These are phyloP conservation scores for Apiotrichum akiyoshidainum DNA, from an alignment of 1,284 basidiomycete genomes.

Conservation along the genomic window DNA sequence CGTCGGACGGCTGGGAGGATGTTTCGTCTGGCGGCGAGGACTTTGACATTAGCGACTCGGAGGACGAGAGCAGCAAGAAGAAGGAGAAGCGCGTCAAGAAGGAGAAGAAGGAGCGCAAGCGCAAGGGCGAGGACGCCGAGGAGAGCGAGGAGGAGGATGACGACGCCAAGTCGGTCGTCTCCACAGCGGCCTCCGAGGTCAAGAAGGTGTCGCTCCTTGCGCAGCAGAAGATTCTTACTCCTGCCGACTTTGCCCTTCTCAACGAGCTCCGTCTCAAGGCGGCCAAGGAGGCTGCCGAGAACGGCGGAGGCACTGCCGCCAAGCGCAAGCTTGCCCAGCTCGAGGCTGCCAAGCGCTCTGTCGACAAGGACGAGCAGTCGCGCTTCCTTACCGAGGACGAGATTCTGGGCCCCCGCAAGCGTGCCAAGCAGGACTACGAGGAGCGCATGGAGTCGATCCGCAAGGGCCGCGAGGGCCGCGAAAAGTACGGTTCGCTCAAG, in stretches of 20 bases:
- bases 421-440: constrained; percentile 88
- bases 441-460: constrained; percentile 89
- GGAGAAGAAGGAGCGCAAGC: constrained; percentile 41
- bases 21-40: constrained; percentile 71
- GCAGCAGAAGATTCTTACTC: constrained; percentile 77
- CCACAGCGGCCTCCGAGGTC: constrained; percentile 40
- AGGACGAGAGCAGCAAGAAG: constrained; percentile 61
- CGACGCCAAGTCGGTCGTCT: constrained; percentile 44
- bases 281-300: constrained; percentile 68
- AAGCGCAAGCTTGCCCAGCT: constrained; percentile 82
- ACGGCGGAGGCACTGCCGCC: constrained; percentile 68
- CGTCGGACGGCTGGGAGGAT: constrained; percentile 77
- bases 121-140: constrained; percentile 42
- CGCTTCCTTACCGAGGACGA: constrained; percentile 82
- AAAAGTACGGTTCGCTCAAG: constrained; percentile 86
- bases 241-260: constrained; percentile 91
- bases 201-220: constrained; percentile 51
- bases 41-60: constrained; percentile 78
- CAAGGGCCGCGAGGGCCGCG: constrained; percentile 89
- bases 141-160: constrained; percentile 34
- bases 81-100: constrained; percentile 61
- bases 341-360: constrained; percentile 64
- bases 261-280: constrained; percentile 84
- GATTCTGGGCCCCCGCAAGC: constrained; percentile 92
- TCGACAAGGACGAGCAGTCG: constrained; percentile 55